Evolutionary conservation across 345 rosid genomes (phyloP).

Genomic region (Gossypium raimondii): DNA sequence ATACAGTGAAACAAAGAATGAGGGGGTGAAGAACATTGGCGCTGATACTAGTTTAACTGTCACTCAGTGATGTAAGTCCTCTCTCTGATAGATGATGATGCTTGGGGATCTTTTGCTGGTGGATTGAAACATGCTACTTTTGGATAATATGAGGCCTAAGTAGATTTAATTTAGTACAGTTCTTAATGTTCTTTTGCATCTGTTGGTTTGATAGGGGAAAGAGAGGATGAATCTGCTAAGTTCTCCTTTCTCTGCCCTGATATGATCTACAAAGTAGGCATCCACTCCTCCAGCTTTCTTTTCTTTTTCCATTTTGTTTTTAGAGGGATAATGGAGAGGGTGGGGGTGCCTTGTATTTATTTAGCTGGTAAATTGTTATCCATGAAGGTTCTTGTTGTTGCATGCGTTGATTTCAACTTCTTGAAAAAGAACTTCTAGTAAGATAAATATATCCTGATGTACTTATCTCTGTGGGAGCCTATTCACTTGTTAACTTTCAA

Average conservation of each 20-base stretch:
- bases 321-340: not conserved
- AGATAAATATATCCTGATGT: not conserved
- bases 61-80: not conserved
- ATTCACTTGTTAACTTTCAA: not conserved
- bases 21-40: not conserved
- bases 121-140: not conserved
- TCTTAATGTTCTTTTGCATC: not conserved
- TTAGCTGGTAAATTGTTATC: not conserved
- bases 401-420: not conserved
- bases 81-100: not conserved
- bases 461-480: not conserved
- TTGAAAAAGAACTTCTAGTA: constrained; percentile 4
- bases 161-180: not conserved
- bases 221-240: not conserved
- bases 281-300: not conserved
- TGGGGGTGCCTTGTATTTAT: not conserved
- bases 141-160: not conserved
- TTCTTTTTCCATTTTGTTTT: not conserved
- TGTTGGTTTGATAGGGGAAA: not conserved
- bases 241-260: not conserved
- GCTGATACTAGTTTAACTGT: not conserved
- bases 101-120: not conserved
- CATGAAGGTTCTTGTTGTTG: not conserved
- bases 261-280: not conserved
- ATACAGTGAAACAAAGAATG: not conserved